Percentiles rank a stretch among this genome's conserved stretches.
These are phyloP conservation scores for Pseudohalonectria lignicola DNA, from an alignment of 2,329 filamentous ascomycete species.

Conservation along the genomic window DNA sequence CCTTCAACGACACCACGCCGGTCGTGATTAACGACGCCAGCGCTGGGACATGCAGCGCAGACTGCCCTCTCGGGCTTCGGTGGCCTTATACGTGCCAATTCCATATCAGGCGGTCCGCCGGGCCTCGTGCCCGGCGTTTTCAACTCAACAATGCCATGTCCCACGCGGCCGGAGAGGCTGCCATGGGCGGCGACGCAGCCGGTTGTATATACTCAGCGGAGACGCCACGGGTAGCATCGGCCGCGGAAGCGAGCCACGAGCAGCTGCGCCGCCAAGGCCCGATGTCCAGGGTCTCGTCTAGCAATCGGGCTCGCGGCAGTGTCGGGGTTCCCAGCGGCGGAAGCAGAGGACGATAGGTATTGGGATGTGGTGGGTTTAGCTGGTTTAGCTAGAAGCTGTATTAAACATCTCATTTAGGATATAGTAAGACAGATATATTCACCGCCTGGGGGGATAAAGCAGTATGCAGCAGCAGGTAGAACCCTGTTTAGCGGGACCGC, in stretches of 20 bases:
- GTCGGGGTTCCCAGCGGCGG: background rate
- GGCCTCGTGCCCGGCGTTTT: too few relatives aligned
- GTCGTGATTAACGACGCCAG: too few relatives aligned
- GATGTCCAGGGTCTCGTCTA: background rate
- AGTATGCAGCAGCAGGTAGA: background rate
- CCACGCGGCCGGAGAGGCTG: background rate
- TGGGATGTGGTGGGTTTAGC: background rate
- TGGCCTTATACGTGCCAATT: too few relatives aligned
- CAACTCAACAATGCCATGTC: too few relatives aligned
- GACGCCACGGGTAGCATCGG: background rate
- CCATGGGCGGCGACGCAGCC: background rate
- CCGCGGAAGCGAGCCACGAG: background rate
- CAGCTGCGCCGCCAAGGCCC: background rate
- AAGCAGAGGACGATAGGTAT: background rate
- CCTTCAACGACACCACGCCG: too few relatives aligned
- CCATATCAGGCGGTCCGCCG: background rate
- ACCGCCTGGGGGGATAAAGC: background rate
- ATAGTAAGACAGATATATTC: background rate
- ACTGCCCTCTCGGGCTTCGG: too few relatives aligned
- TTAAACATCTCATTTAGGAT: background rate
- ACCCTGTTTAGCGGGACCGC: background rate
- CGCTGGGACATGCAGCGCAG: too few relatives aligned
- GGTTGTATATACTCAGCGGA: background rate
- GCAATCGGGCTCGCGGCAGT: background rate
- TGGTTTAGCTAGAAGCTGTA: background rate